Conservation (phyloP, 306 rosid genomes). For the Leucaena leucocephala region DNA sequence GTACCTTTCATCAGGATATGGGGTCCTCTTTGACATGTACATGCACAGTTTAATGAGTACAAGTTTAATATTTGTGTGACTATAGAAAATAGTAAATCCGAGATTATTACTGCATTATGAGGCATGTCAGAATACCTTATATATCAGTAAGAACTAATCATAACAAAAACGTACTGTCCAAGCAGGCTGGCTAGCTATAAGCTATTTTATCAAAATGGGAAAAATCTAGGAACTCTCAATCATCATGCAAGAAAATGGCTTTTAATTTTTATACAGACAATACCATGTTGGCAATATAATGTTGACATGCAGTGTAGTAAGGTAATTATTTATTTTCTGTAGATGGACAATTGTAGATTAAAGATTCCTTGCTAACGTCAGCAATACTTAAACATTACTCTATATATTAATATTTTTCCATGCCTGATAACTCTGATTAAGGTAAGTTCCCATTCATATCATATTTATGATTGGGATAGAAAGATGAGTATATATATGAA, state of each 20-base stretch:
- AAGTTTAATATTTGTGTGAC: neutral
- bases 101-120: neutral
- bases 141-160: neutral
- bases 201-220: conserved; percentile 1
- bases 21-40: neutral
- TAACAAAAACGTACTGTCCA: neutral
- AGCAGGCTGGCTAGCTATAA: neutral
- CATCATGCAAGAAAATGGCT: neutral
- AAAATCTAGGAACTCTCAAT: conserved; percentile 11
- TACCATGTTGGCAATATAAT: neutral
- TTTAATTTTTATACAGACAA: neutral
- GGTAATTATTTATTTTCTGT: neutral
- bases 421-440: neutral
- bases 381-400: neutral
- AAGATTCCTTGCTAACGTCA: neutral
- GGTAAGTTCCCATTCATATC: neutral
- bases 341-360: neutral
- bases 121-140: neutral
- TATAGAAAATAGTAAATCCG: neutral
- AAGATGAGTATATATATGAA: neutral
- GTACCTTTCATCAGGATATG: conserved; percentile 2
- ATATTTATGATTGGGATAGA: neutral
- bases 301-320: neutral
- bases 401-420: neutral
- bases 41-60: neutral